Evolutionary conservation across 805 yeast species (phyloP).

Genomic region (Kodamaea sagamina): DNA sequence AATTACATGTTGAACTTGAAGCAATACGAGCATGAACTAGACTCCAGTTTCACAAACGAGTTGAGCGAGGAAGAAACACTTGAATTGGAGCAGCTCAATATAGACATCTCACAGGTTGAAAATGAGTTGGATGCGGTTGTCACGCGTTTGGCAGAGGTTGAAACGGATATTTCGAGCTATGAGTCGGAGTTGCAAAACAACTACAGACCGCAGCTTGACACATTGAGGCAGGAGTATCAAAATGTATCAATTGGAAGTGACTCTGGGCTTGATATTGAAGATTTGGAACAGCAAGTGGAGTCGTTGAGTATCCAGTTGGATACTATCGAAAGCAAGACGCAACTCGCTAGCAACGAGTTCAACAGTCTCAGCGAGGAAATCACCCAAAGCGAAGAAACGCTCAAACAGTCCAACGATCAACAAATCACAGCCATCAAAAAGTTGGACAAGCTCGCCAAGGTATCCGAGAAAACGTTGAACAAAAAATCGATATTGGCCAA

Average conservation of each 20-base stretch:
- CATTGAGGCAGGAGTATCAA: slow-evolving; percentile 9
- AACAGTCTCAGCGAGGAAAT: slow-evolving; percentile 34
- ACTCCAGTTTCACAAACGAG: slow-evolving; percentile 53
- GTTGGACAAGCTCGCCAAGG: slow-evolving; percentile 61
- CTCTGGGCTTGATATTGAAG: slow-evolving; percentile 10
- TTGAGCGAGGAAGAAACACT: slow-evolving; percentile 52
- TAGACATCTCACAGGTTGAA: slow-evolving; percentile 41
- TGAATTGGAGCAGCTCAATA: slow-evolving; percentile 37
- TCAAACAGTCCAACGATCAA: slow-evolving; percentile 55
- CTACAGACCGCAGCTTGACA: slow-evolving; percentile 49
- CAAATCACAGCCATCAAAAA: slow-evolving; percentile 56
- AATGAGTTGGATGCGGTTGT: slow-evolving; percentile 42
- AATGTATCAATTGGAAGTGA: slow-evolving; percentile 10
- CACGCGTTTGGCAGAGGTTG: slow-evolving; percentile 43
- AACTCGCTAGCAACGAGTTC: slow-evolving; percentile 26
- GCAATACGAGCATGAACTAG: slow-evolving; percentile 51
- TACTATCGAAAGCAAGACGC: slow-evolving; percentile 30
- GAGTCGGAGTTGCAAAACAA: slow-evolving; percentile 62
- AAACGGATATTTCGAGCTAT: slow-evolving; percentile 46
- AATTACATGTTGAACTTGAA: slow-evolving; percentile 39
- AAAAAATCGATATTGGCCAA: slow-evolving; percentile 58
- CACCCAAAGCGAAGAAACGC: slow-evolving; percentile 35
- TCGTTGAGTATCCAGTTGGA: slow-evolving; percentile 27
- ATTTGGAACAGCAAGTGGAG: slow-evolving; percentile 27
- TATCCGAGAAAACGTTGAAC: slow-evolving; percentile 63